Conservation (phyloP, 1,139 yeast genomes). For the Yamadazyma siamensis region DNA sequence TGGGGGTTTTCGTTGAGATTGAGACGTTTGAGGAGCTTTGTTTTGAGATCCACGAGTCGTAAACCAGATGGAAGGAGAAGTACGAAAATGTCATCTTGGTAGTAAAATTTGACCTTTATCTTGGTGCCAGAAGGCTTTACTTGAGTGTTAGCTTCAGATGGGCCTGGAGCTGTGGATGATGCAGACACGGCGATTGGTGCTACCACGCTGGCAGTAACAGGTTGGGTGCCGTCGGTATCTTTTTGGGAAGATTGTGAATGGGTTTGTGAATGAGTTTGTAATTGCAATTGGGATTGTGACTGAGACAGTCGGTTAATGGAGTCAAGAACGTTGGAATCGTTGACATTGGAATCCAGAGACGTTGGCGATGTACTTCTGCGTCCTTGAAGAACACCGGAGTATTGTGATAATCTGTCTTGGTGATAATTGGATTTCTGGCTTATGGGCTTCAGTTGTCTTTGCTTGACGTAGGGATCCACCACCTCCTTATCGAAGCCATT, state of each 20-base stretch:
- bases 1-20: constrained; percentile 13
- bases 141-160: background rate
- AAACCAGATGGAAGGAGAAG: constrained; percentile 66
- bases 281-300: constrained; percentile 2
- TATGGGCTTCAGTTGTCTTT: constrained; percentile 36
- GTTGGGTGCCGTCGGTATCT: background rate
- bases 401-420: constrained; percentile 43
- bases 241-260: constrained; percentile 1
- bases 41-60: constrained; percentile 57
- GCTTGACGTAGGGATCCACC: constrained; percentile 17
- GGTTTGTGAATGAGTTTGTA: constrained; percentile 4
- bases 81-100: constrained; percentile 88
- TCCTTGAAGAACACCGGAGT: constrained; percentile 26
- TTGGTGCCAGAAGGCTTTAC: constrained; percentile 18
- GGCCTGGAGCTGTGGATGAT: background rate
- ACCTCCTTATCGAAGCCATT: constrained; percentile 57
- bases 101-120: constrained; percentile 79
- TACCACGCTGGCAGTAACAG: too few relatives aligned
- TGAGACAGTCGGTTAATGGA: too few relatives aligned
- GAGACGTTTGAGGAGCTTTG: constrained; percentile 65
- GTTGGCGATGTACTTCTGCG: constrained; percentile 26
- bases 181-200: too few relatives aligned
- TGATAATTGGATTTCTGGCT: constrained; percentile 42
- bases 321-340: constrained; percentile 12
- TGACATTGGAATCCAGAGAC: constrained; percentile 22